A percentile compares a stretch with the other conserved stretches of the same genome.
Conservation (phyloP, 2,329 filamentous ascomycete genomes). For the Aspergillus hiratsukae region DNA sequence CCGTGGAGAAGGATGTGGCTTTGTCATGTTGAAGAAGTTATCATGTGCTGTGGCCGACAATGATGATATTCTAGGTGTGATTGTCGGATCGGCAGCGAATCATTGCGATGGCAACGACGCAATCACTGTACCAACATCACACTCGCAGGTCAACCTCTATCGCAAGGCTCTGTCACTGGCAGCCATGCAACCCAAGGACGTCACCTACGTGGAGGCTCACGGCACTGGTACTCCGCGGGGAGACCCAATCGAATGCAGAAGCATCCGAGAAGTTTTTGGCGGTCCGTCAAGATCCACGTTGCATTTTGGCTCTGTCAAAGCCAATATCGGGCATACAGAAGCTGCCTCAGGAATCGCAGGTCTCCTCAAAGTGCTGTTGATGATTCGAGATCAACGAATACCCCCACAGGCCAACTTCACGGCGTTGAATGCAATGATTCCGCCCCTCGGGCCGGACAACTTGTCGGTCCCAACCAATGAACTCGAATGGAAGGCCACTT, state of each 20-base stretch:
- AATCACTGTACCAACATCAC: conserved; percentile 1
- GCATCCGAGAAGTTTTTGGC: conserved; percentile 1
- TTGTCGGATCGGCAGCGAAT: neutral
- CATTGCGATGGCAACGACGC: neutral
- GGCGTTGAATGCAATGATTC: neutral
- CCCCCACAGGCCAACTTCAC: conserved; percentile 5
- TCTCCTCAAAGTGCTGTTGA: conserved; percentile 19
- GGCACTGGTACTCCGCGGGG: conserved; percentile 6
- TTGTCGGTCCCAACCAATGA: neutral
- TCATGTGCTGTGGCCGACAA: conserved; percentile 35
- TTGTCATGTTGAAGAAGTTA: conserved; percentile 44
- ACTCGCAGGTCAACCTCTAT: conserved; percentile 1
- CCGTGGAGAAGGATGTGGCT: conserved; percentile 42
- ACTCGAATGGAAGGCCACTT: neutral
- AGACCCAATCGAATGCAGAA: conserved; percentile 4
- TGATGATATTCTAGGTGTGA: conserved; percentile 8
- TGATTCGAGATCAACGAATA: conserved; percentile 5
- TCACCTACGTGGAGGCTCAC: conserved; percentile 6
- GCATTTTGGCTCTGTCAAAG: conserved; percentile 21
- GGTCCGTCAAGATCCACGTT: neutral
- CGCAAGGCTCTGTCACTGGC: neutral
- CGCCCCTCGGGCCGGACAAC: neutral
- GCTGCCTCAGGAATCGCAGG: conserved; percentile 21
- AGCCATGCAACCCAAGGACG: neutral
- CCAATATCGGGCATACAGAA: conserved; percentile 26